Evolutionary conservation across 305 asterid species (phyloP).

Genomic region (Rubia balearica): DNA sequence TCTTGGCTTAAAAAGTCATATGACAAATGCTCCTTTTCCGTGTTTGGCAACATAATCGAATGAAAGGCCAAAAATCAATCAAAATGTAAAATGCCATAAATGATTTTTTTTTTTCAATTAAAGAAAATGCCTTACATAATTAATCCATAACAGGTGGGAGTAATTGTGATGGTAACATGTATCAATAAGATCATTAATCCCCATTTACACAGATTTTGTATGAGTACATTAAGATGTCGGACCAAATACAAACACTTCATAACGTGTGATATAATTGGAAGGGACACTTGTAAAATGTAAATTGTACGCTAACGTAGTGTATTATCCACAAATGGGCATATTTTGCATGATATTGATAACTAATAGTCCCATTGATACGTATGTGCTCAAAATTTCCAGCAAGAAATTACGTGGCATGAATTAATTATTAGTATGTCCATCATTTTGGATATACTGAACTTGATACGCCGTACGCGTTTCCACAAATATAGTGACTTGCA

Average conservation of each 20-base stretch:
- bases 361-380: not conserved
- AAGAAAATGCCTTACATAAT: no score
- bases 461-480: slow-evolving; percentile 12
- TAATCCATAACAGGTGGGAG: no score
- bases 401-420: slow-evolving; percentile 12
- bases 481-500: not conserved
- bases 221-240: not conserved
- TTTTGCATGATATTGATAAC: no score
- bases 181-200: not conserved
- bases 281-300: slow-evolving; percentile 2
- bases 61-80: no score
- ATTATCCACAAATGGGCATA: not conserved
- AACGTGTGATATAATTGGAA: not conserved
- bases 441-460: not conserved
- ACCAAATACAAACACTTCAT: not conserved
- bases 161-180: not conserved
- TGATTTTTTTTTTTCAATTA: no score
- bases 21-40: no score
- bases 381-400: not conserved
- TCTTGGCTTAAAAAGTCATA: no score
- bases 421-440: not conserved
- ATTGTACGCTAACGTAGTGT: not conserved
- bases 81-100: no score
- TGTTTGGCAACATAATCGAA: no score
- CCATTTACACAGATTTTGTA: not conserved